A percentile compares a stretch with the other conserved stretches of the same genome.
Conservation (phyloP, 23 red algal genomes). For the Gracilaria caudata region DNA sequence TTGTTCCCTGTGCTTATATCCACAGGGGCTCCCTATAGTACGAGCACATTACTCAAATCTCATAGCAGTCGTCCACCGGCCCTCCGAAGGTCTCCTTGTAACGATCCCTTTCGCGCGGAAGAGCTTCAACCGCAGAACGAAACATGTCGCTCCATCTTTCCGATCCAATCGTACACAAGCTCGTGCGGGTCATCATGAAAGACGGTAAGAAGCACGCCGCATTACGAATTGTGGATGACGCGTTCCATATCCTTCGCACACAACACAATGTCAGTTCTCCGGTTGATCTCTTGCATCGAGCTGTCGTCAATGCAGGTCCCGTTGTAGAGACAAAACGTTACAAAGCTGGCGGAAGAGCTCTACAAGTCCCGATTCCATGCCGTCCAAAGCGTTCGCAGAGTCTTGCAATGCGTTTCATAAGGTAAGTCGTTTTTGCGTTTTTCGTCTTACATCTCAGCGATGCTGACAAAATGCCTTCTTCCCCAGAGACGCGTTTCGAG, state of each 20-base stretch:
- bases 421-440: slow-evolving; percentile 18
- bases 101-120: background rate
- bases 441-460: background rate
- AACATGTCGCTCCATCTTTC: slow-evolving; percentile 68
- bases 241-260: slow-evolving; percentile 45
- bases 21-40: too few relatives aligned
- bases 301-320: slow-evolving; percentile 70
- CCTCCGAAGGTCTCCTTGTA: too few relatives aligned
- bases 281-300: slow-evolving; percentile 41
- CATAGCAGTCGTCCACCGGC: too few relatives aligned
- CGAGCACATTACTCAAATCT: too few relatives aligned
- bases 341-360: slow-evolving; percentile 42
- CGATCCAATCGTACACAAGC: slow-evolving; percentile 56
- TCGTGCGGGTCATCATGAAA: slow-evolving; percentile 78
- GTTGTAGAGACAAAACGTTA: slow-evolving; percentile 68
- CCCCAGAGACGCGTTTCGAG: slow-evolving; percentile 58
- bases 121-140: background rate
- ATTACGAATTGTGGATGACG: slow-evolving; percentile 72
- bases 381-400: slow-evolving; percentile 58
- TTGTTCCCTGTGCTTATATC: too few relatives aligned
- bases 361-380: slow-evolving; percentile 77
- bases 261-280: slow-evolving; percentile 53
- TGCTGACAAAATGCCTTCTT: background rate
- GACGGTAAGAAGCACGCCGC: slow-evolving; percentile 78
- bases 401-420: slow-evolving; percentile 73